These are phyloP conservation scores for Zelopaecilomyces penicillatus DNA, from an alignment of 2,329 filamentous ascomycete genomes.

Conservation along the genomic window DNA sequence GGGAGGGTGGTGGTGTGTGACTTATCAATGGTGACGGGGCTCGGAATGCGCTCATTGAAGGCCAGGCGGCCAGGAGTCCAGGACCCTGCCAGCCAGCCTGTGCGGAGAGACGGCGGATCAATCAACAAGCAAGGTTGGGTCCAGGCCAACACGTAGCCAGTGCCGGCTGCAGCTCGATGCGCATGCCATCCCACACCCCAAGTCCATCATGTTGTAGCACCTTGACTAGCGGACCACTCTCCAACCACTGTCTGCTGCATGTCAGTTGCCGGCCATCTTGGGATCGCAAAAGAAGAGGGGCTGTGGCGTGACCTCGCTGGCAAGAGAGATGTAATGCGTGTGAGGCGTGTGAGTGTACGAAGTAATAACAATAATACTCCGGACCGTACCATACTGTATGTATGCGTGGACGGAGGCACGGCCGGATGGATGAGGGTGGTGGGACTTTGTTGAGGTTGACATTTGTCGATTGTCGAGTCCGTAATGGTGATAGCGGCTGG, in stretches of 20 bases:
- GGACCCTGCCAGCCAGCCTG: conserved; percentile 8
- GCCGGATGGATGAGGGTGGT: too few relatives aligned
- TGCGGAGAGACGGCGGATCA: conserved; percentile 10
- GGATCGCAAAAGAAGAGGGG: conserved; percentile 9
- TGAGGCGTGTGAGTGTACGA: neutral
- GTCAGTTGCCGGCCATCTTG: conserved; percentile 12
- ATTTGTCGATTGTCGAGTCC: too few relatives aligned
- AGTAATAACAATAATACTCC: neutral
- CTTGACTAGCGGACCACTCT: conserved; percentile 2
- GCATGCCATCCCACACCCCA: conserved; percentile 7
- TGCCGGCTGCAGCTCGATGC: conserved; percentile 8
- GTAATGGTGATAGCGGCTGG: too few relatives aligned
- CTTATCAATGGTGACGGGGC: conserved; percentile 1
- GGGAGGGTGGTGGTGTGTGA: neutral
- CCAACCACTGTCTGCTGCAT: conserved; percentile 7
- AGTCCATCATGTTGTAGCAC: conserved; percentile 5
- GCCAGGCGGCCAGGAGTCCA: conserved; percentile 1
- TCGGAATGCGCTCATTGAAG: conserved; percentile 8
- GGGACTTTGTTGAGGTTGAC: too few relatives aligned
- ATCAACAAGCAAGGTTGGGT: conserved; percentile 5
- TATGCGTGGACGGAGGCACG: too few relatives aligned
- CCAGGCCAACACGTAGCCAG: conserved; percentile 6
- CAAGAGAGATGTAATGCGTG: neutral
- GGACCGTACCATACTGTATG: too few relatives aligned
- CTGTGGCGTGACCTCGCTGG: conserved; percentile 11